Evolutionary conservation across 2,329 filamentous ascomycete species (phyloP), one percentile per base, ranked within the genome.

Genomic region (Paraphaeosphaeria sporulosa): DNA sequence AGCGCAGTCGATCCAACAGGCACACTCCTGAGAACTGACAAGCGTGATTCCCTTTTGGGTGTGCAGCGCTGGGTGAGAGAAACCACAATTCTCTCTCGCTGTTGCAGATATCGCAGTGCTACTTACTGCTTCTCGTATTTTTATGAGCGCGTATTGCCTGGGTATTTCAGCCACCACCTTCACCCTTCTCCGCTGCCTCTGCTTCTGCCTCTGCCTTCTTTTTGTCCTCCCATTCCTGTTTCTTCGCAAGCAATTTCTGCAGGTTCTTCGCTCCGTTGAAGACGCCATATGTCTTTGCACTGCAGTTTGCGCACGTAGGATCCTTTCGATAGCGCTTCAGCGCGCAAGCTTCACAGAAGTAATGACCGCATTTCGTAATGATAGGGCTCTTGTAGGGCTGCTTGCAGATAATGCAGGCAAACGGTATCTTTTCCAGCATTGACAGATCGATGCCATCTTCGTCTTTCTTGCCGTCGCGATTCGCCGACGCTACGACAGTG

Each of bases 301-400:
- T 91, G 76, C 95, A 98, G 4, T 90, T 91, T 2, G 92, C 92
- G 77, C 95, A 98, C 2, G 87, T 88, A 4, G 94, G 94, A 69
- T 94, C 92, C 74, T 92, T 95, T 64, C 91, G 85, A 75, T 97
- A 98, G 65, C 94, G 82, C 74, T 91, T 88, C 69, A 98, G 81
- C 27, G 95, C 95, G 77, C 95, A 99, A 1, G 86, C 84, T 77
- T 97, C 91, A 75, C 95, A 99, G 74, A 98, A 98, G 77, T 98
- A 98, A 77, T 99, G 95, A 0, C 93, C 91, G 68, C 95, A 99
- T 66, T 93, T 90, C 13, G 95, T 98, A 25, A 94, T 82, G 13
- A 98, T 86, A 0, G 95, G 94, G 59, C 87, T 85, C 70, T 88
- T 90, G 79, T 97, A 97, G 1, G 88, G 79, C 40, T 88, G 86